phyloP scores from a whole-genome alignment of 768 basidiomycete genomes.

The Cubamyces sp. region DNA sequence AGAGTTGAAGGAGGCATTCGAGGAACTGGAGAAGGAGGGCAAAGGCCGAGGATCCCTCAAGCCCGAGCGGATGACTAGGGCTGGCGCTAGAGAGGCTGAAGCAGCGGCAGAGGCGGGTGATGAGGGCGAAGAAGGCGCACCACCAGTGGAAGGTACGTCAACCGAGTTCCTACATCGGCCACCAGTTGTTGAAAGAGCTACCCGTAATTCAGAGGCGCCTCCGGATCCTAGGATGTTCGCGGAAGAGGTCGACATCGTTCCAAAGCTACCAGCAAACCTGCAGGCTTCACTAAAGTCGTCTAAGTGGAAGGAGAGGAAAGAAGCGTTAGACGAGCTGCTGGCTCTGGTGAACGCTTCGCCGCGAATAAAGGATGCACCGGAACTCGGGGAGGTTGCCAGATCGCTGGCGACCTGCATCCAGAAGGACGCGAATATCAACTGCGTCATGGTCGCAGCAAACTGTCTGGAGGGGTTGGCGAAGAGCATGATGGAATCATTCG shows the following conservation, averaged over 20 bases:
- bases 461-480: constrained; percentile 87
- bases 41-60: constrained; percentile 83
- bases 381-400: constrained; percentile 75
- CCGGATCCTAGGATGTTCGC: constrained; percentile 80
- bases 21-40: constrained; percentile 78
- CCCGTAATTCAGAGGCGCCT: constrained; percentile 45
- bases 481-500: constrained; percentile 76
- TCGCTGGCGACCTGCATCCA: constrained; percentile 82
- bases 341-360: constrained; percentile 69
- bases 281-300: constrained; percentile 79
- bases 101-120: constrained; percentile 41
- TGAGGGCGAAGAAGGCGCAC: constrained; percentile 43
- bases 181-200: not conserved
- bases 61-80: constrained; percentile 78
- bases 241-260: constrained; percentile 78
- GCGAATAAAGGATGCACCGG: constrained; percentile 78
- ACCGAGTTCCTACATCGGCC: constrained; percentile 5
- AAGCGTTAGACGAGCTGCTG: constrained; percentile 83
- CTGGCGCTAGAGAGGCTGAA: constrained; percentile 74
- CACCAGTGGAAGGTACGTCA: constrained; percentile 49
- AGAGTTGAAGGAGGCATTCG: constrained; percentile 91
- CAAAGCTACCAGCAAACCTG: constrained; percentile 76
- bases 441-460: constrained; percentile 86
- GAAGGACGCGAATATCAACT: constrained; percentile 92
- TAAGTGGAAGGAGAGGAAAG: constrained; percentile 98